A percentile compares a stretch with the other conserved stretches of the same genome.
phyloP scores from a whole-genome alignment of 352 stramenopile genomes.

The Phytophthora cryptogea region DNA sequence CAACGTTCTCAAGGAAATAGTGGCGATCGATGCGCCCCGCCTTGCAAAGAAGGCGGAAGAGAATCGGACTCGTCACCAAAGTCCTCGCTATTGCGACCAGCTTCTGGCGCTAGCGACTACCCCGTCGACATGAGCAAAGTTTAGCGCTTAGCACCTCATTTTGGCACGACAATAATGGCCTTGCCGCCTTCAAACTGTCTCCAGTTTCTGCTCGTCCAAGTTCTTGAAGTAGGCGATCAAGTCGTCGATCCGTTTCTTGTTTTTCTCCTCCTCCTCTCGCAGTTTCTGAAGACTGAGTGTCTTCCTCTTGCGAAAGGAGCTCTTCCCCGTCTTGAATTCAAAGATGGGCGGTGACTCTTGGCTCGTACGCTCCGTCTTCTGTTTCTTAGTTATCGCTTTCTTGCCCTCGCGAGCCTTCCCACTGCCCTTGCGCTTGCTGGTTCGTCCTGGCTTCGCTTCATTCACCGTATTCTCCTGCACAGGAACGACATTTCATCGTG shows the following conservation, averaged over 20 bases:
- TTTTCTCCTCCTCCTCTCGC: constrained; percentile 40
- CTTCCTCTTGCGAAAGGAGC: constrained; percentile 52
- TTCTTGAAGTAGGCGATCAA: constrained; percentile 66
- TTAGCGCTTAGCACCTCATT: constrained; percentile 2
- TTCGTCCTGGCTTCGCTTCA: constrained; percentile 15
- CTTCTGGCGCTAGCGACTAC: constrained; percentile 50
- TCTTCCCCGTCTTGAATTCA: constrained; percentile 48
- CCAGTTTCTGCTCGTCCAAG: constrained; percentile 60
- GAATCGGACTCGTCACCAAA: constrained; percentile 75
- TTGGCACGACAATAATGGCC: constrained; percentile 14
- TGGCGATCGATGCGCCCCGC: constrained; percentile 56
- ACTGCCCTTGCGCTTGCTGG: constrained; percentile 17
- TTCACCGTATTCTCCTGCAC: constrained; percentile 40
- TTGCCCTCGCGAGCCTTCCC: constrained; percentile 3
- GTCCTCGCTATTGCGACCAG: constrained; percentile 72
- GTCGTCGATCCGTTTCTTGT: constrained; percentile 58
- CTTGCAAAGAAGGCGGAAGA: constrained; percentile 78
- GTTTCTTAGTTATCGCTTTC: constrained; percentile 19
- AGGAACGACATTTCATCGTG: not conserved
- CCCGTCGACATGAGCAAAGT: constrained; percentile 28
- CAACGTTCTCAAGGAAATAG: constrained; percentile 68
- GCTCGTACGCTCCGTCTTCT: constrained; percentile 12
- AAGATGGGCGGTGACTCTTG: constrained; percentile 64
- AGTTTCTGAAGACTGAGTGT: constrained; percentile 40
- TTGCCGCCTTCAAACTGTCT: constrained; percentile 35